phyloP scores from a whole-genome alignment of 1,139 yeast species.

The Ashbya aceris region DNA sequence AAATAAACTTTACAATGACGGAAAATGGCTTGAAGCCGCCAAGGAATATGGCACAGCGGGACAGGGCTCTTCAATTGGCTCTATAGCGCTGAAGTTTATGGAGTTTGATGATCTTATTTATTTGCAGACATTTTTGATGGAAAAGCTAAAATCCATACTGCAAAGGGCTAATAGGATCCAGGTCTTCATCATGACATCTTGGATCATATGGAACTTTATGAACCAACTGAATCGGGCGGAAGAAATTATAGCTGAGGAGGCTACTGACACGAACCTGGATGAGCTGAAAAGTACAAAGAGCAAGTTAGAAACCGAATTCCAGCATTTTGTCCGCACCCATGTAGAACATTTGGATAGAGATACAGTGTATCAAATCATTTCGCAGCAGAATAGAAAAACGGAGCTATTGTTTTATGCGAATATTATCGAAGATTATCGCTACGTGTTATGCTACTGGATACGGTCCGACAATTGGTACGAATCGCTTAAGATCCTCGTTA shows the following conservation, averaged over 20 bases:
- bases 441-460: conserved; percentile 61
- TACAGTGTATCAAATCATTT: conserved; percentile 65
- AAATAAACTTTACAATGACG: conserved; percentile 36
- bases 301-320: conserved; percentile 33
- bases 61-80: conserved; percentile 51
- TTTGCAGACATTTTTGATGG: conserved; percentile 47
- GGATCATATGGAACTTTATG: conserved; percentile 68
- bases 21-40: conserved; percentile 46
- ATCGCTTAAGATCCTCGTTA: conserved; percentile 43
- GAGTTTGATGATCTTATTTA: conserved; percentile 37
- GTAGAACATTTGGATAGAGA: conserved; percentile 45
- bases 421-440: conserved; percentile 56
- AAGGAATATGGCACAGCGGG: conserved; percentile 51
- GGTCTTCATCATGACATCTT: conserved; percentile 51
- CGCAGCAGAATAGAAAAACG: conserved; percentile 52
- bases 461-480: conserved; percentile 64
- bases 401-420: conserved; percentile 64
- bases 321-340: conserved; percentile 45
- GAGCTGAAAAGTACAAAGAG: conserved; percentile 20
- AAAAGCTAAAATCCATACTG: conserved; percentile 38
- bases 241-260: conserved; percentile 30
- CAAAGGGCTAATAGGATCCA: conserved; percentile 40
- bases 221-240: conserved; percentile 42
- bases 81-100: conserved; percentile 55
- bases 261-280: conserved; percentile 17